Evolutionary conservation across 495 filamentous ascomycete species (phyloP).

Genomic region (Aspergillus sparsus): DNA sequence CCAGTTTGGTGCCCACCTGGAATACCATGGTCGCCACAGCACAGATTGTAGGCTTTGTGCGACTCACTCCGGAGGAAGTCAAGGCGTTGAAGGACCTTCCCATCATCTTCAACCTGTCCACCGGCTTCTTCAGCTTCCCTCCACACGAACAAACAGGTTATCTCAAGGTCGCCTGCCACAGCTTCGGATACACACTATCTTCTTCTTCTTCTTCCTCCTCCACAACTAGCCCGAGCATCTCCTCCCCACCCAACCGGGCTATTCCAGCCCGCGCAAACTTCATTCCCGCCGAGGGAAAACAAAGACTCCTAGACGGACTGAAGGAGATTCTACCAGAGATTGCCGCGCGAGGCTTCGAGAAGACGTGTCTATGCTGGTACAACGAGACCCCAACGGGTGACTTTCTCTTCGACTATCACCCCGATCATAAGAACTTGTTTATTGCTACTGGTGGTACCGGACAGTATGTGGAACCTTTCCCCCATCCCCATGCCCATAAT

Average conservation of each 20-base stretch:
- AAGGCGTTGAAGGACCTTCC: slow-evolving; percentile 59
- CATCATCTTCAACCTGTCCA: slow-evolving; percentile 70
- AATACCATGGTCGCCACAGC: slow-evolving; percentile 70
- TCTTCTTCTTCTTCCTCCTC: neutral
- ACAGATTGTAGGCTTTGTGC: slow-evolving; percentile 71
- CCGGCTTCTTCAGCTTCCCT: slow-evolving; percentile 76
- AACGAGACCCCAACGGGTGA: slow-evolving; percentile 72
- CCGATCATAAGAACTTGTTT: slow-evolving; percentile 62
- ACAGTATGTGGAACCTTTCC: slow-evolving; percentile 44
- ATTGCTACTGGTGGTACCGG: slow-evolving; percentile 78
- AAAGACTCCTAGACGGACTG: slow-evolving; percentile 58
- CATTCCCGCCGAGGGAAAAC: slow-evolving; percentile 38
- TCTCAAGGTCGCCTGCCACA: slow-evolving; percentile 75
- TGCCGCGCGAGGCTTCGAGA: slow-evolving; percentile 57
- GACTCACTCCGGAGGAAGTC: slow-evolving; percentile 64
- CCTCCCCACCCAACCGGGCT: slow-evolving; percentile 26
- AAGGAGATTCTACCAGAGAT: slow-evolving; percentile 59
- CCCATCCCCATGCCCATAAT: too few species aligned
- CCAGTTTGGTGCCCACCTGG: slow-evolving; percentile 64
- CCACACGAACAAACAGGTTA: slow-evolving; percentile 44
- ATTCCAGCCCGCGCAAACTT: slow-evolving; percentile 33
- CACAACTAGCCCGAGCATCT: slow-evolving; percentile 18
- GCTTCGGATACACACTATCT: slow-evolving; percentile 61
- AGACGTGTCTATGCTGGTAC: slow-evolving; percentile 77
- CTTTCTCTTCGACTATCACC: slow-evolving; percentile 75